Percentiles rank a stretch among this genome's conserved stretches.
Conservation (phyloP, 2,329 filamentous ascomycete species). For the Colletotrichum zoysiae region DNA sequence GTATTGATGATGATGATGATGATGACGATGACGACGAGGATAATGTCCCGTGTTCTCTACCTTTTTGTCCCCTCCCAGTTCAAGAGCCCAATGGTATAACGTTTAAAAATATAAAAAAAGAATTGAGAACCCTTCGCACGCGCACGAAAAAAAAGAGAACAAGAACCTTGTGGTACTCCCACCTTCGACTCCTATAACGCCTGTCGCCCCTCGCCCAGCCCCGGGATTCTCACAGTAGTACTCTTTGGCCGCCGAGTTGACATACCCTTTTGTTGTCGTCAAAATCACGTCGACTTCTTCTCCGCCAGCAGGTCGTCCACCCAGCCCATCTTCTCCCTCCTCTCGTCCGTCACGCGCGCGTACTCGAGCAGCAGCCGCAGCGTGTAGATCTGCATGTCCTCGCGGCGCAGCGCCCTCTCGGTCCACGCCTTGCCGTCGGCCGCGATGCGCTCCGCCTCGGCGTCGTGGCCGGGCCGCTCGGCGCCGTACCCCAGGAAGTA, state of each 20-base stretch:
- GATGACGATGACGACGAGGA: no score
- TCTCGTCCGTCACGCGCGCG: slow-evolving; percentile 65
- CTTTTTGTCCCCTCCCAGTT: background rate
- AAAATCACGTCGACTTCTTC: slow-evolving; percentile 21
- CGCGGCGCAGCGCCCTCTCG: slow-evolving; percentile 73
- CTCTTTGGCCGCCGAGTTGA: no score
- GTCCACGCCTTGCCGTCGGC: slow-evolving; percentile 76
- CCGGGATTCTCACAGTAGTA: no score
- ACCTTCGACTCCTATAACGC: slow-evolving; percentile 18
- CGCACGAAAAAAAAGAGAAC: background rate
- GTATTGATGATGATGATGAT: background rate
- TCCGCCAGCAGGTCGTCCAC: slow-evolving; percentile 60
- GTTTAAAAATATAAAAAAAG: slow-evolving; percentile 10
- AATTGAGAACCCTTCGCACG: background rate
- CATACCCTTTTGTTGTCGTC: no score
- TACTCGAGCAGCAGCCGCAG: slow-evolving; percentile 75
- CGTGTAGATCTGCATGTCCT: slow-evolving; percentile 81
- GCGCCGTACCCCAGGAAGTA: slow-evolving; percentile 76
- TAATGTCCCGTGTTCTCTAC: background rate
- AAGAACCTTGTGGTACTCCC: background rate
- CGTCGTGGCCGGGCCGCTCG: slow-evolving; percentile 62
- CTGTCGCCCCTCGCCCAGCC: background rate
- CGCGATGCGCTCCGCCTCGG: slow-evolving; percentile 73
- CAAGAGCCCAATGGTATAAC: slow-evolving; percentile 27
- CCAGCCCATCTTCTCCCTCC: slow-evolving; percentile 67